Conservation (phyloP, 768 basidiomycete genomes). For the Tremella fuciformis region DNA sequence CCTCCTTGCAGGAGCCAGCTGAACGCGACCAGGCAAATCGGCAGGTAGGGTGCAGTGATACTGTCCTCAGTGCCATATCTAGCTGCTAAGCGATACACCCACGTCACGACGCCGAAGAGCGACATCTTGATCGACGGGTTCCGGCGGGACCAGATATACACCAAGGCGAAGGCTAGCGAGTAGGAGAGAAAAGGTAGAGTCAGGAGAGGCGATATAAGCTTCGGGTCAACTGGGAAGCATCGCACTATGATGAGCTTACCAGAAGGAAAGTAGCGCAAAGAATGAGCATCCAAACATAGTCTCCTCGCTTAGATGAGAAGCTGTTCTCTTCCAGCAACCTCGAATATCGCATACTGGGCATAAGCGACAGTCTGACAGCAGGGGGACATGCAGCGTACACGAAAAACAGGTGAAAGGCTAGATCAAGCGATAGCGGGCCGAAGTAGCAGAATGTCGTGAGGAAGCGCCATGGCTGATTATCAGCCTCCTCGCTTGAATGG, state of each 20-base stretch:
- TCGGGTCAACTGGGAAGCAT: slow-evolving; percentile 3
- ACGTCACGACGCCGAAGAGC: slow-evolving; percentile 85
- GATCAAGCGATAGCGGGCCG: slow-evolving; percentile 86
- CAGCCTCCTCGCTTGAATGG: not conserved
- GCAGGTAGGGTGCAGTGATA: slow-evolving; percentile 92
- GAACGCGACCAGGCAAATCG: slow-evolving; percentile 82
- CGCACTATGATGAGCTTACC: slow-evolving; percentile 56
- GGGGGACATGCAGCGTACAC: slow-evolving; percentile 63
- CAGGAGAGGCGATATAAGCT: slow-evolving; percentile 80
- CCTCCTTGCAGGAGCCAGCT: slow-evolving; percentile 55
- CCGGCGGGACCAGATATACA: slow-evolving; percentile 93
- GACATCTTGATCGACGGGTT: slow-evolving; percentile 95
- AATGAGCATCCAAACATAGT: slow-evolving; percentile 91
- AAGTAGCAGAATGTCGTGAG: slow-evolving; percentile 95
- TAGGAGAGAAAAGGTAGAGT: slow-evolving; percentile 92
- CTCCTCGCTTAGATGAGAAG: slow-evolving; percentile 83
- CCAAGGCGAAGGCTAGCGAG: slow-evolving; percentile 87
- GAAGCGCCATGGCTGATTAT: slow-evolving; percentile 73
- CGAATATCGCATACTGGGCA: slow-evolving; percentile 87
- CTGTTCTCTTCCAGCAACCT: slow-evolving; percentile 95
- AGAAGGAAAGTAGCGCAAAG: slow-evolving; percentile 81
- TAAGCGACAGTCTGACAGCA: not conserved
- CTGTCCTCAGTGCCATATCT: slow-evolving; percentile 22
- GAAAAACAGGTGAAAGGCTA: slow-evolving; percentile 96
- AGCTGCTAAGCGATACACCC: slow-evolving; percentile 12